Conservation (phyloP, 2,329 filamentous ascomycete genomes). For the Chaetoscypha palmicola region DNA sequence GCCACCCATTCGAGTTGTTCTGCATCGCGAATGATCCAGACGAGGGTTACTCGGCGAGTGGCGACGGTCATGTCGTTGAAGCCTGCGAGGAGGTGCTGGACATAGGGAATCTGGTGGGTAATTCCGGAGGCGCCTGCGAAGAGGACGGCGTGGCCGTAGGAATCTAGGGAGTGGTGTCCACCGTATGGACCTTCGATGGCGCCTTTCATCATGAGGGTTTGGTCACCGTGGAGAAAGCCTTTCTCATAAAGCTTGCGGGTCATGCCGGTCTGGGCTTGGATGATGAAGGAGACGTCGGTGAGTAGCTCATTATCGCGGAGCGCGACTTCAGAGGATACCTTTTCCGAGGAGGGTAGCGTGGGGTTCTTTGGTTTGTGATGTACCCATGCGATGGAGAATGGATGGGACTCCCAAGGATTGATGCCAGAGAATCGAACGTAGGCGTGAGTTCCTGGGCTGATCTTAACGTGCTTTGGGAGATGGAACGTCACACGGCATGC, state of each 20-base stretch:
- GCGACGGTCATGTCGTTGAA: conserved; percentile 67
- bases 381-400: conserved; percentile 73
- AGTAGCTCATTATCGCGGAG: conserved; percentile 23
- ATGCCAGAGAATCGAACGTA: conserved; percentile 65
- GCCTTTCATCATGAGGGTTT: conserved; percentile 36
- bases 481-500: conserved; percentile 63
- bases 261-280: conserved; percentile 82
- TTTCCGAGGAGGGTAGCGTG: conserved; percentile 33
- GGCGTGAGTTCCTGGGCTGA: conserved; percentile 65
- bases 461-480: conserved; percentile 57
- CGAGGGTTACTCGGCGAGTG: conserved; percentile 71
- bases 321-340: conserved; percentile 35
- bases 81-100: conserved; percentile 67
- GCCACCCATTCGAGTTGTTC: conserved; percentile 90
- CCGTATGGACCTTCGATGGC: conserved; percentile 87
- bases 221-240: conserved; percentile 40
- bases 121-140: conserved; percentile 93
- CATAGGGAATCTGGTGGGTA: conserved; percentile 86
- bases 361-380: conserved; percentile 42
- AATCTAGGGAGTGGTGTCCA: conserved; percentile 76
- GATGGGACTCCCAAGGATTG: conserved; percentile 65
- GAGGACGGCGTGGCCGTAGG: conserved; percentile 85
- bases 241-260: conserved; percentile 73
- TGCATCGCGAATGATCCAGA: conserved; percentile 89
- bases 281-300: conserved; percentile 68